Evolutionary conservation across 768 basidiomycete species (phyloP).

Genomic region (Podaxis sp.): DNA sequence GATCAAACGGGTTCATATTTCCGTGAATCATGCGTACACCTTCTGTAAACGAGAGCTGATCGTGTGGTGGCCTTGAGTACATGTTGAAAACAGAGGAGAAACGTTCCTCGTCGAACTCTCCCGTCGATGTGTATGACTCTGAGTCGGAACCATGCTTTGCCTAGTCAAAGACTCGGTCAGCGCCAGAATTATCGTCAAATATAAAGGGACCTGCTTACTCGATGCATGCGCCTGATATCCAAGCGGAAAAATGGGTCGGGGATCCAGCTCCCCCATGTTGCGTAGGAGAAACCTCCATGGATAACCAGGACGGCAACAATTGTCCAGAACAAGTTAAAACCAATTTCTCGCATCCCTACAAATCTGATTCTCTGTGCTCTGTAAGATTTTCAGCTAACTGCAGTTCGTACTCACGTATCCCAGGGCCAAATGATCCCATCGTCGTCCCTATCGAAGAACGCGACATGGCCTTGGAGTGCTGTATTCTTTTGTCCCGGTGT

Average conservation of each 20-base stretch:
- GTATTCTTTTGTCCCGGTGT: conserved; percentile 31
- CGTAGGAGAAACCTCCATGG: conserved; percentile 42
- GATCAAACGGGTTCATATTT: conserved; percentile 39
- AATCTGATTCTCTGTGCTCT: conserved; percentile 27
- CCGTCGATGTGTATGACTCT: conserved; percentile 34
- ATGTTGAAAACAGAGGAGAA: conserved; percentile 41
- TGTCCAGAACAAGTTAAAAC: conserved; percentile 37
- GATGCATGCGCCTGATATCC: conserved; percentile 38
- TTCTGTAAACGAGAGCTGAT: conserved; percentile 37
- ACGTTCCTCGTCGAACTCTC: conserved; percentile 39
- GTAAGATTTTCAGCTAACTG: not conserved
- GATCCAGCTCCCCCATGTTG: conserved; percentile 33
- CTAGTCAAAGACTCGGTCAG: conserved; percentile 20
- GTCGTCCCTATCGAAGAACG: conserved; percentile 44
- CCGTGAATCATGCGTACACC: conserved; percentile 40
- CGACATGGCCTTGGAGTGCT: conserved; percentile 41
- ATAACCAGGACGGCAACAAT: conserved; percentile 36
- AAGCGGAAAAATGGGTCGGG: conserved; percentile 47
- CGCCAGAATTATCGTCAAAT: not conserved
- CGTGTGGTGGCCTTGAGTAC: conserved; percentile 40
- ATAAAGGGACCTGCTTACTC: conserved; percentile 24
- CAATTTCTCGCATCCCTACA: conserved; percentile 36
- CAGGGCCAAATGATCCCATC: conserved; percentile 47
- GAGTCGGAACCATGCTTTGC: conserved; percentile 45
- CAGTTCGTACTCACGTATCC: conserved; percentile 37